phyloP scores from a whole-genome alignment of 1,284 basidiomycete genomes.

The Rhodotorula sp. region DNA sequence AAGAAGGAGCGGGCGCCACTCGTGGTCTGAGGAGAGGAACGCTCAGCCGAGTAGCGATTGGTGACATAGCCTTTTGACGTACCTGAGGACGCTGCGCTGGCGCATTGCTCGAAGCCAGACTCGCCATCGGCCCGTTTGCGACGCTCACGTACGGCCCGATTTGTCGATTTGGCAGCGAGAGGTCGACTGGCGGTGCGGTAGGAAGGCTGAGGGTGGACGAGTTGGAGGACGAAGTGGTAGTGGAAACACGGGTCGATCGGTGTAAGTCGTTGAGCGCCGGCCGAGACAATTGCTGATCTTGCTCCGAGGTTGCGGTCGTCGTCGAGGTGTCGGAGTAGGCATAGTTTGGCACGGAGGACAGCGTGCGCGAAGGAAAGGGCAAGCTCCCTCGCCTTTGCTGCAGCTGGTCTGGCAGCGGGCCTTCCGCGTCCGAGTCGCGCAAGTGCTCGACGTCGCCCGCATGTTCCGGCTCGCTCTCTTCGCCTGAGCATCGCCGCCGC shows the following conservation, averaged over 20 bases:
- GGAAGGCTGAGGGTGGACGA: slow-evolving; percentile 22
- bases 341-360: not conserved
- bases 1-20: slow-evolving; percentile 26
- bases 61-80: not conserved
- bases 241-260: not conserved
- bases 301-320: too few species aligned
- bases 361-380: not conserved
- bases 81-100: not conserved
- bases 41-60: not conserved
- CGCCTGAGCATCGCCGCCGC: too few species aligned
- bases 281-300: not conserved
- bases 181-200: slow-evolving; percentile 17
- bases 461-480: not conserved
- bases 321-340: not conserved
- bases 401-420: not conserved
- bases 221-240: not conserved
- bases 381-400: not conserved
- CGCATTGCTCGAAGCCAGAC: slow-evolving; percentile 10
- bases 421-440: not conserved
- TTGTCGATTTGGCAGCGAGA: slow-evolving; percentile 1
- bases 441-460: too few species aligned
- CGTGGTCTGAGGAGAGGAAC: not conserved
- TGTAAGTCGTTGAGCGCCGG: not conserved
- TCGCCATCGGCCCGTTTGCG: slow-evolving; percentile 28
- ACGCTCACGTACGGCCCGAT: slow-evolving; percentile 25